Base-by-base conservation (phyloP, 73 alveolate genomes). In the Effrenium voratum region DNA sequence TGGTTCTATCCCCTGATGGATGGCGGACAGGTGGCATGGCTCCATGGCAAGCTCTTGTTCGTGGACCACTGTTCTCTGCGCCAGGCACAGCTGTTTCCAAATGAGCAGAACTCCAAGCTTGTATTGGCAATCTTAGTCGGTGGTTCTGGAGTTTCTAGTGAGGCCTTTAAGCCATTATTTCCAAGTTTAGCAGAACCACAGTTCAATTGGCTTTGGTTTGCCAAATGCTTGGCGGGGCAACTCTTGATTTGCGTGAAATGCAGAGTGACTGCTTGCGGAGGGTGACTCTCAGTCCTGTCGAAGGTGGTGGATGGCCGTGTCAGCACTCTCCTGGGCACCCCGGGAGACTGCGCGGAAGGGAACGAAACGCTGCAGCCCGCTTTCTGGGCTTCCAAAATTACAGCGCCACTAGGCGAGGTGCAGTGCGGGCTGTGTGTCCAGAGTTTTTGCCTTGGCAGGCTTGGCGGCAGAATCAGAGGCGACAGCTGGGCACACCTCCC, bases 311-410 rank as follows among this genome's bases (percentile, higher is more conserved):
- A 90, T 4, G 97, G 87, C 13, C 97, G 50, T 13, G 87, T 90
- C 41, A 55, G 8, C 41, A 90, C 88, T 15, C 38, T 90, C 59
- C 88, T 90, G 88, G 97, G 97, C 10, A 36, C 77, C 43, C 38
- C 38, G 36, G 83, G 1, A 12, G 1, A 16, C 50, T 84, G 34
- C 50, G n/a, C 50, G 26, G 5, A 45, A 16, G 84, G 43, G 34
- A 66, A 90, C 75, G 97, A 90, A 75, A 90, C 97, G 73, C 87
- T 90, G 34, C 68, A 50, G n/a, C 97, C 97, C 16, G 97, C 97
- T 5, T 47, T 55, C 26, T 90, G 97, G 97, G 87, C 68, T n/a
- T 68, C 88, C 46, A 68, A 52, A 87, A 90, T 90, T 70, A 24
- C 87, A 1, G 44, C 63, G 59, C 59, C 97, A 16, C 16, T 66